Conservation (phyloP, 306 rosid genomes). For the Vigna hirtella region DNA sequence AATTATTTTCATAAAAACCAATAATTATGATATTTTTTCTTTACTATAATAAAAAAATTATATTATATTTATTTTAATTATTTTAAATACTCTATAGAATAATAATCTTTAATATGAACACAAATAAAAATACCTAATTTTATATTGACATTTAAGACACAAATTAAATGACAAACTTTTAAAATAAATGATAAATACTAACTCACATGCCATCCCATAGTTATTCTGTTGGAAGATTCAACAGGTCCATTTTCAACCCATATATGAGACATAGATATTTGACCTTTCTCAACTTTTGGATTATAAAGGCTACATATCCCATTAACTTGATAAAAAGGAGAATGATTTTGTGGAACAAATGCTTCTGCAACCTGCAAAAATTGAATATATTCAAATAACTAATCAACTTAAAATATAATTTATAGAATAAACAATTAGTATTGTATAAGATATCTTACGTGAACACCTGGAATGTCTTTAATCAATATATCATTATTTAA, state of each 20-base stretch:
- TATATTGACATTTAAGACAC: no score
- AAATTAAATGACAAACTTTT: background rate
- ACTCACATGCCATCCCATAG: conserved; percentile 38
- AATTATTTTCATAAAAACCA: no score
- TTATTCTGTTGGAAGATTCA: background rate
- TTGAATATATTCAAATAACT: background rate
- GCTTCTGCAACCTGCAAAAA: background rate
- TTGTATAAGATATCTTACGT: conserved; percentile 21
- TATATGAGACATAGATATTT: background rate
- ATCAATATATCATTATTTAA: no score
- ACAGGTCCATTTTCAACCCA: background rate
- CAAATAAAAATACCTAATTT: no score
- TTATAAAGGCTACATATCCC: background rate
- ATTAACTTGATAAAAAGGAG: background rate
- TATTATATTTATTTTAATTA: no score
- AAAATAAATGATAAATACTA: background rate
- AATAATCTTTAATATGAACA: no score
- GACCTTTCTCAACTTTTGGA: background rate
- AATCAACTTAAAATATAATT: background rate
- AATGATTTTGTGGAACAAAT: rapidly evolving
- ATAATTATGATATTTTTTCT: no score
- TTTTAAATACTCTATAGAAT: no score
- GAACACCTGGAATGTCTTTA: background rate
- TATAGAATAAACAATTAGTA: background rate
- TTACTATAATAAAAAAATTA: no score